Evolutionary conservation across 192 early-diverging fungal species (phyloP).

Genomic region (Bifiguratus adelaidae): DNA sequence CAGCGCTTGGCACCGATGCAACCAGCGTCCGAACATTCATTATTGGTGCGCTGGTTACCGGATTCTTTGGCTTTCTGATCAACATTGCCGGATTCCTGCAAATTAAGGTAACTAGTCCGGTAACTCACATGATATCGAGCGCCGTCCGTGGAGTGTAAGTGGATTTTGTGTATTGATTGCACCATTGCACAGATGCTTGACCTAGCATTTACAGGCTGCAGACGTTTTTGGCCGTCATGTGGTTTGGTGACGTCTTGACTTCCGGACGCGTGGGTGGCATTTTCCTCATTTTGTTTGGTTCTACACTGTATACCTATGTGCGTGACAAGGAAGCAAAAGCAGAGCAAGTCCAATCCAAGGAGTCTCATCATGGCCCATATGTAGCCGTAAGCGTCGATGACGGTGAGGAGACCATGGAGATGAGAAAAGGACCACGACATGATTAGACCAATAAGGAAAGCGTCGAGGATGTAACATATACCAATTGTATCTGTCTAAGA

Average conservation of each 20-base stretch:
- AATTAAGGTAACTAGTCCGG: slow-evolving; percentile 49
- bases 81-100: slow-evolving; percentile 53
- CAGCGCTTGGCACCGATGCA: too few species aligned
- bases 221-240: slow-evolving; percentile 20
- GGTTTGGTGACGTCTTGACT: slow-evolving; percentile 22
- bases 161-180: slow-evolving; percentile 1
- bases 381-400: too few species aligned
- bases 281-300: slow-evolving; percentile 18
- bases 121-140: slow-evolving; percentile 45
- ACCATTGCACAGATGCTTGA: not conserved
- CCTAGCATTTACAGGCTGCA: slow-evolving; percentile 12
- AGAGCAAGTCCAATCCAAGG: too few species aligned
- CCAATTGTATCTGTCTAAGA: too few species aligned
- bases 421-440: too few species aligned
- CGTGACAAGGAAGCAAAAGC: too few species aligned
- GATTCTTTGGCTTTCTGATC: slow-evolving; percentile 47
- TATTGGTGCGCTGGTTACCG: slow-evolving; percentile 23
- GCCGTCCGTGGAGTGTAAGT: slow-evolving; percentile 53
- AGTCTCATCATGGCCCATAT: too few species aligned
- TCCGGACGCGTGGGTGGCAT: slow-evolving; percentile 20
- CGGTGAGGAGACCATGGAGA: too few species aligned
- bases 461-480: too few species aligned
- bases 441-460: too few species aligned
- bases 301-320: slow-evolving; percentile 20
- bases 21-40: slow-evolving; percentile 18